A percentile compares a stretch with the other conserved stretches of the same genome.
phyloP scores from a whole-genome alignment of 2,329 filamentous ascomycete species.

The Fusarium sp. region DNA sequence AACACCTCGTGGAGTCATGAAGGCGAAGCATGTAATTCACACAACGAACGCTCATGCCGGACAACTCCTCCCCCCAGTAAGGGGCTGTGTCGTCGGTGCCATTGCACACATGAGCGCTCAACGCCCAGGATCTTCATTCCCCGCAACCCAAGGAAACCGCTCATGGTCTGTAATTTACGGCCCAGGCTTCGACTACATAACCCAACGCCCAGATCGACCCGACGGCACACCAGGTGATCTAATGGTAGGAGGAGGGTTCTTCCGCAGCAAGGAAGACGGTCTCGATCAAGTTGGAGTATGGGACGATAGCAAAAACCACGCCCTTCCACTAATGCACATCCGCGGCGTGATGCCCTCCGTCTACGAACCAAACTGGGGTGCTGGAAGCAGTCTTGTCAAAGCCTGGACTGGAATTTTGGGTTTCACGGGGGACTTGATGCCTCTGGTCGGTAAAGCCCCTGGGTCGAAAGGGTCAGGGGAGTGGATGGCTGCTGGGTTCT shows the following conservation, averaged over 20 bases:
- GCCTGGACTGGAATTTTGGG: conserved; percentile 61
- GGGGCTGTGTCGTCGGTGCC: conserved; percentile 54
- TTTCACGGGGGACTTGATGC: conserved; percentile 57
- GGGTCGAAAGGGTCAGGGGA: conserved; percentile 48
- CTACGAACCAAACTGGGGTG: conserved; percentile 51
- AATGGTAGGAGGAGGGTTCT: conserved; percentile 63
- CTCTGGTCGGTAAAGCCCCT: conserved; percentile 58
- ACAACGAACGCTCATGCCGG: conserved; percentile 64
- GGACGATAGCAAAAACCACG: conserved; percentile 54
- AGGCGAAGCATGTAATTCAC: conserved; percentile 61
- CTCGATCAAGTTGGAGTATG: conserved; percentile 56
- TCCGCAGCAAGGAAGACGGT: conserved; percentile 52
- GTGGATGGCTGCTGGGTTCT: conserved; percentile 62
- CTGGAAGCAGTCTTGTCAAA: conserved; percentile 44
- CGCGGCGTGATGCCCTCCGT: conserved; percentile 53
- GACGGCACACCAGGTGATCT: conserved; percentile 52
- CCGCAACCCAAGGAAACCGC: conserved; percentile 42
- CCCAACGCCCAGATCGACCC: conserved; percentile 51
- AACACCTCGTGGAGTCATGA: conserved; percentile 55
- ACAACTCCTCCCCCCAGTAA: conserved; percentile 59
- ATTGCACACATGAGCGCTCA: conserved; percentile 62
- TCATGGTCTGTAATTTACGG: conserved; percentile 62
- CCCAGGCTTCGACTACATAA: conserved; percentile 60
- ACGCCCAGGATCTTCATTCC: conserved; percentile 48
- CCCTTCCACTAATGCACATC: conserved; percentile 50